Conservation (phyloP, 495 filamentous ascomycete genomes). For the Ascodesmis nigricans region DNA sequence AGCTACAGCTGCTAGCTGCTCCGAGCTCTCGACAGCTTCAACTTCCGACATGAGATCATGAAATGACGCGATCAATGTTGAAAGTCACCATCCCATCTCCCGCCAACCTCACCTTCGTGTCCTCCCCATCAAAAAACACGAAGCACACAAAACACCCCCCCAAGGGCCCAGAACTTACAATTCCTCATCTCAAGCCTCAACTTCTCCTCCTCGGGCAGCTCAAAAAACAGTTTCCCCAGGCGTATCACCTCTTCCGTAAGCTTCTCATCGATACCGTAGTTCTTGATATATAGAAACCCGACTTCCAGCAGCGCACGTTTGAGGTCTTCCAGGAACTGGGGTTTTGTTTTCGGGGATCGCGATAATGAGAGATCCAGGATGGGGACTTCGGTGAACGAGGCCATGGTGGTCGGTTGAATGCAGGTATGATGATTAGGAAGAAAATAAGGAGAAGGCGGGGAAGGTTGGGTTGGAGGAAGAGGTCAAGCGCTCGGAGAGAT, state of each 20-base stretch:
- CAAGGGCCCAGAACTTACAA: too few species aligned
- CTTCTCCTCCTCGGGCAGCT: constrained; percentile 63
- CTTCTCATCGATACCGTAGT: constrained; percentile 49
- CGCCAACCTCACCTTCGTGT: too few species aligned
- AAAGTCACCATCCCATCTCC: too few species aligned
- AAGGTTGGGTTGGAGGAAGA: not conserved
- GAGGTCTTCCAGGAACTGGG: constrained; percentile 46
- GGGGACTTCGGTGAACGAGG: constrained; percentile 54
- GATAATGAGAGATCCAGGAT: constrained; percentile 56
- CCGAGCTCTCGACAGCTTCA: too few species aligned
- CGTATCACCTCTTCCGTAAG: constrained; percentile 45
- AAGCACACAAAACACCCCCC: too few species aligned
- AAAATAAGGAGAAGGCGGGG: not conserved
- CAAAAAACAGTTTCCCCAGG: constrained; percentile 55
- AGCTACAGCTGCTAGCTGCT: too few species aligned
- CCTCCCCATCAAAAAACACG: too few species aligned
- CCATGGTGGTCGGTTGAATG: constrained; percentile 10
- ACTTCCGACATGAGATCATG: too few species aligned
- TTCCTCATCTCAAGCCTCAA: constrained; percentile 22
- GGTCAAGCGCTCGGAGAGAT: too few species aligned
- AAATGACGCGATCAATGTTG: too few species aligned
- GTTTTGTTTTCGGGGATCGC: constrained; percentile 41
- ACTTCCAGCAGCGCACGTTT: constrained; percentile 69
- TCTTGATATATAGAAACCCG: constrained; percentile 78
- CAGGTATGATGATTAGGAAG: not conserved